Evolutionary conservation across 257 asterid species (phyloP).

Genomic region (Solanum sparsipilum): DNA sequence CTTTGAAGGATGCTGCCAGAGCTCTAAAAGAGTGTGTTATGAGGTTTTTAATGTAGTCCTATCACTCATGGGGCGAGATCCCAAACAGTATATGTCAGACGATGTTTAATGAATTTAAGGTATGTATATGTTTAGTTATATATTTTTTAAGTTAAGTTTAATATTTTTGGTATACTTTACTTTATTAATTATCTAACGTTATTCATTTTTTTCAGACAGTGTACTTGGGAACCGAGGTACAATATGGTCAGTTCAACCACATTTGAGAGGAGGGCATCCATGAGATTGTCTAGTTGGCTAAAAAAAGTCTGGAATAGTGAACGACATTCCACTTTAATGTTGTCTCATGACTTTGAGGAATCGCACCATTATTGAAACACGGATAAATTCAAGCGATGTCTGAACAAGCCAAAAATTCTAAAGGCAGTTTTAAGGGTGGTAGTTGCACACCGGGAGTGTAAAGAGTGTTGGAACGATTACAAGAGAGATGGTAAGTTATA

Average conservation of each 20-base stretch:
- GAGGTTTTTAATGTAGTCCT: background rate
- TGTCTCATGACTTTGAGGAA: background rate
- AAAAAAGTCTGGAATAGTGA: background rate
- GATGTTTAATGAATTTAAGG: background rate
- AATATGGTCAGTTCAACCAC: background rate
- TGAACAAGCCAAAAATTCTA: too few species aligned
- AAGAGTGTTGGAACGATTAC: too few species aligned
- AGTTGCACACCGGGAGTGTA: background rate
- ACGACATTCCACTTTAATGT: too few species aligned
- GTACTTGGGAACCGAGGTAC: background rate
- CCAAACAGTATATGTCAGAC: background rate
- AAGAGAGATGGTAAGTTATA: background rate
- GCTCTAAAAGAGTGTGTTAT: background rate
- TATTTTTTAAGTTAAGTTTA: too few species aligned
- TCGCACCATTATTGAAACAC: background rate
- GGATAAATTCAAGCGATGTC: background rate
- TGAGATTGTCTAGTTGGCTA: background rate
- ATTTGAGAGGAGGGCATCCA: background rate
- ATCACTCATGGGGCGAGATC: background rate
- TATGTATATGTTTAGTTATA: background rate
- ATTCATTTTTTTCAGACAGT: background rate
- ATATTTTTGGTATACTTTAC: too few species aligned
- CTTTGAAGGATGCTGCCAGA: background rate
- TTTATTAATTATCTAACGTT: too few species aligned
- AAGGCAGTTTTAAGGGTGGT: background rate